phyloP scores from a whole-genome alignment of 2,329 filamentous ascomycete species.

The Cladorrhinum sp. region DNA sequence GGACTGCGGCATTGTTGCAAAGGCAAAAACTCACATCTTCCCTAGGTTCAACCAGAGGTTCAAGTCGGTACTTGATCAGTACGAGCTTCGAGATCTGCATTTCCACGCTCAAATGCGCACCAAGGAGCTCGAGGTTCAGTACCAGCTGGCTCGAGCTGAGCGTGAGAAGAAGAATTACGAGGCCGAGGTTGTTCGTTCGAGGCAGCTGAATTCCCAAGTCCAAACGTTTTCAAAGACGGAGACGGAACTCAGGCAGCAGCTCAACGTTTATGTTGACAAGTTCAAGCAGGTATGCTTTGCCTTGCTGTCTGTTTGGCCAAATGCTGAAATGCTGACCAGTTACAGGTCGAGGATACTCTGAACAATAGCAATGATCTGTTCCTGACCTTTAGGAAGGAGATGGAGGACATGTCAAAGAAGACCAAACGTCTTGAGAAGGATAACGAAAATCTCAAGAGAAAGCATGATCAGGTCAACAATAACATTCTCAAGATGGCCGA shows the following conservation, averaged over 20 bases:
- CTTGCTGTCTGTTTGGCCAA: not conserved
- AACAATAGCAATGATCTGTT: slow-evolving; percentile 99
- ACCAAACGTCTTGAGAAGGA: slow-evolving; percentile 96
- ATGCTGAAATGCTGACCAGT: not conserved
- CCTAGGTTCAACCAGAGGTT: slow-evolving; percentile 77
- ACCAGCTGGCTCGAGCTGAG: slow-evolving; percentile 83
- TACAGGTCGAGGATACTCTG: slow-evolving; percentile 91
- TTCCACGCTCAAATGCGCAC: slow-evolving; percentile 89
- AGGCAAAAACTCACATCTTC: slow-evolving; percentile 23
- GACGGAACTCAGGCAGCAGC: slow-evolving; percentile 85
- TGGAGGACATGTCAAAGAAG: slow-evolving; percentile 99
- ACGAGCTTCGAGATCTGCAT: slow-evolving; percentile 90
- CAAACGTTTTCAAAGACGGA: slow-evolving; percentile 96
- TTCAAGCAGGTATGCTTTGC: slow-evolving; percentile 90
- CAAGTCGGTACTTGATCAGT: slow-evolving; percentile 94
- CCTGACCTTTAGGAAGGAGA: slow-evolving; percentile 94
- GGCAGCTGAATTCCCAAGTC: slow-evolving; percentile 85
- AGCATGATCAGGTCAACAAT: slow-evolving; percentile 88
- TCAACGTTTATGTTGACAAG: slow-evolving; percentile 98
- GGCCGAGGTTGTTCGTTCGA: slow-evolving; percentile 71
- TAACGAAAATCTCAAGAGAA: slow-evolving; percentile 84
- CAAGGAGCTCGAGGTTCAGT: slow-evolving; percentile 94
- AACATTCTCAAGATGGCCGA: slow-evolving; percentile 98
- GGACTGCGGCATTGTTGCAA: not conserved
- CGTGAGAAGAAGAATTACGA: slow-evolving; percentile 87